These are phyloP conservation scores for Asterochloris sp. DNA, from an alignment of 139 green algal species.

Conservation along the genomic window DNA sequence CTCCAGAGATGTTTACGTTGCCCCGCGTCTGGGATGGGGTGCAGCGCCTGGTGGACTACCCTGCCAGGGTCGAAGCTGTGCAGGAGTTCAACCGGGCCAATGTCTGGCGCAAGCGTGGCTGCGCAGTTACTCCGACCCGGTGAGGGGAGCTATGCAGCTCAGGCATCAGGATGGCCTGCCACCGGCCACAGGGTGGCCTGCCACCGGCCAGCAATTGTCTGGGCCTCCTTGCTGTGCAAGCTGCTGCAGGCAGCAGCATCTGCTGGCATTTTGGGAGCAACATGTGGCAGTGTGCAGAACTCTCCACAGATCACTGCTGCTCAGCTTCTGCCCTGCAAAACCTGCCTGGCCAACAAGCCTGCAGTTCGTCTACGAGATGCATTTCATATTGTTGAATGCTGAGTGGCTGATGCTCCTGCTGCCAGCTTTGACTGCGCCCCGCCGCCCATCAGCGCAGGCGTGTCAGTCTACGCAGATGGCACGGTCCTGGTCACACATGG, in stretches of 20 bases:
- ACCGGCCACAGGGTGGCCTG: background rate
- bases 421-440: constrained; percentile 27
- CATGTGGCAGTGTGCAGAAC: background rate
- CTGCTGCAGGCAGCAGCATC: too few relatives aligned
- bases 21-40: constrained; percentile 36
- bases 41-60: constrained; percentile 14
- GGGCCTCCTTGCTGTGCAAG: background rate
- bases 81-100: constrained; percentile 37
- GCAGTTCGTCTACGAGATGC: background rate
- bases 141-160: constrained; percentile 9
- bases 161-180: background rate
- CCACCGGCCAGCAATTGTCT: background rate
- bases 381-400: background rate
- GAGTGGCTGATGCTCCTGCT: background rate
- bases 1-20: constrained; percentile 31
- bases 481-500: constrained; percentile 24
- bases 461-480: constrained; percentile 29
- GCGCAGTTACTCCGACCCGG: constrained; percentile 33
- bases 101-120: constrained; percentile 47
- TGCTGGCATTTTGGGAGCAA: too few relatives aligned
- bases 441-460: constrained; percentile 11
- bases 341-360: background rate
- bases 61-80: constrained; percentile 16
- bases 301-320: background rate
- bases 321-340: background rate